These are phyloP conservation scores for Penicillium chermesinum DNA, from an alignment of 495 filamentous ascomycete genomes.

Conservation along the genomic window DNA sequence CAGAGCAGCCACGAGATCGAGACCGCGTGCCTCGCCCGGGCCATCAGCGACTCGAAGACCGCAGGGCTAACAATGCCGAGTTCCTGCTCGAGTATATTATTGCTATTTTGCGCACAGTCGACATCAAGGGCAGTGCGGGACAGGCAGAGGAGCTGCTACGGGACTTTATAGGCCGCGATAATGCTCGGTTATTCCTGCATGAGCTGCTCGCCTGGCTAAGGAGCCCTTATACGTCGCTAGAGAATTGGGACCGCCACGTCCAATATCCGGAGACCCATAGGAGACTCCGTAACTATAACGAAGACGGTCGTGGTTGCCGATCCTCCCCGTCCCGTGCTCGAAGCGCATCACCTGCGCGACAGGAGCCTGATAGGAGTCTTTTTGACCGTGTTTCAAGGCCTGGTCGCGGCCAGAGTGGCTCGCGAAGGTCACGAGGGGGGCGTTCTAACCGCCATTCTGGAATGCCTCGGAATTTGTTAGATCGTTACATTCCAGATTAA, in stretches of 20 bases:
- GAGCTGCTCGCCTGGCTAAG: conserved; percentile 77
- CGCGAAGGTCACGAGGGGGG: conserved; percentile 11
- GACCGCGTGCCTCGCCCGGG: conserved; percentile 28
- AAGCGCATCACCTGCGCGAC: conserved; percentile 23
- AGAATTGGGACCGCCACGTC: conserved; percentile 77
- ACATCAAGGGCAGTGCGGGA: conserved; percentile 78
- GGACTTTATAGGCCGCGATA: conserved; percentile 76
- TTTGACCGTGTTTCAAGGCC: conserved; percentile 27
- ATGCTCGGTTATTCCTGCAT: conserved; percentile 77
- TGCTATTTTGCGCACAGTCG: conserved; percentile 82
- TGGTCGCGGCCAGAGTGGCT: neutral
- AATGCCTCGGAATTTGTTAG: conserved; percentile 24
- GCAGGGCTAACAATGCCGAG: conserved; percentile 71
- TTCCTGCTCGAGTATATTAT: conserved; percentile 88
- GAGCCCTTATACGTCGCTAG: conserved; percentile 64
- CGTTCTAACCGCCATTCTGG: conserved; percentile 21
- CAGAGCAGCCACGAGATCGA: conserved; percentile 12
- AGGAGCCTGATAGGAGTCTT: conserved; percentile 13
- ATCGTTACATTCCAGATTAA: conserved; percentile 40
- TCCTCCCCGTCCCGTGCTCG: conserved; percentile 4
- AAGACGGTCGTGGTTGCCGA: neutral
- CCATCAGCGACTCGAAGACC: conserved; percentile 34
- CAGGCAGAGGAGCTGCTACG: conserved; percentile 84
- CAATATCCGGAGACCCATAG: conserved; percentile 49
- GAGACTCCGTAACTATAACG: neutral